Percentiles rank a stretch among this genome's conserved stretches.
These are phyloP conservation scores for Oryza australiensis DNA, from an alignment of 176 grass and related monocot species.

Conservation along the genomic window DNA sequence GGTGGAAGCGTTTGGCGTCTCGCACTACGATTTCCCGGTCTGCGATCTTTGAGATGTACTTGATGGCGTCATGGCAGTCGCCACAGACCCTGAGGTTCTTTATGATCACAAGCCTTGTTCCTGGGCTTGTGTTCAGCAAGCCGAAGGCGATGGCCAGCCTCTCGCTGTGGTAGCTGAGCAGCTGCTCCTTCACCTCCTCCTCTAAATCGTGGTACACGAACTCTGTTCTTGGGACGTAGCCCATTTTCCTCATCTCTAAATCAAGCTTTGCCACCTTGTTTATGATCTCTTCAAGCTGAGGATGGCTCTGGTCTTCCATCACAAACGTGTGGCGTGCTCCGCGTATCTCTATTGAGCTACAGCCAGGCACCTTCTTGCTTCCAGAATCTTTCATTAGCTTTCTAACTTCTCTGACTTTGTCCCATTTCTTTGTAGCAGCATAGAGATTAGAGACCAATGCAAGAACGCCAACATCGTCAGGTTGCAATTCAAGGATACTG, in stretches of 20 bases:
- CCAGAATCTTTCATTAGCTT: constrained; percentile 55
- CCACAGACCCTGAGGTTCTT: constrained; percentile 69
- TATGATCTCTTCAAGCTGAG: constrained; percentile 46
- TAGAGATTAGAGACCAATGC: constrained; percentile 60
- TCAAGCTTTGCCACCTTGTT: constrained; percentile 37
- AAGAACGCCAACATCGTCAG: constrained; percentile 48
- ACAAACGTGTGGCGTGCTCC: constrained; percentile 30
- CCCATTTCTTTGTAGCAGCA: constrained; percentile 59
- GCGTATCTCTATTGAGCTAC: constrained; percentile 47
- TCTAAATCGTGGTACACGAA: constrained; percentile 70
- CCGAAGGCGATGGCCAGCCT: constrained; percentile 64
- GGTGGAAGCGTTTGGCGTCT: constrained; percentile 61
- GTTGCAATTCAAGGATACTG: constrained; percentile 51
- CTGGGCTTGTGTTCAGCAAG: constrained; percentile 50
- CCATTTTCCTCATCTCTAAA: constrained; percentile 55
- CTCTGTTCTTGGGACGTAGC: constrained; percentile 58
- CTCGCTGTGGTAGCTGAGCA: constrained; percentile 58
- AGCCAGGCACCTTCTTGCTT: constrained; percentile 60
- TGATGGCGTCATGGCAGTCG: constrained; percentile 58
- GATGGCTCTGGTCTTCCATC: constrained; percentile 76
- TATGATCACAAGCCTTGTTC: constrained; percentile 59
- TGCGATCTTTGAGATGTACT: constrained; percentile 41
- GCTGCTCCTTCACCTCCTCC: constrained; percentile 60
- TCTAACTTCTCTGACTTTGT: constrained; percentile 51
- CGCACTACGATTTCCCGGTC: constrained; percentile 55